Conservation (phyloP, 2,329 filamentous ascomycete species). For the Arthroderma uncinatum region DNA sequence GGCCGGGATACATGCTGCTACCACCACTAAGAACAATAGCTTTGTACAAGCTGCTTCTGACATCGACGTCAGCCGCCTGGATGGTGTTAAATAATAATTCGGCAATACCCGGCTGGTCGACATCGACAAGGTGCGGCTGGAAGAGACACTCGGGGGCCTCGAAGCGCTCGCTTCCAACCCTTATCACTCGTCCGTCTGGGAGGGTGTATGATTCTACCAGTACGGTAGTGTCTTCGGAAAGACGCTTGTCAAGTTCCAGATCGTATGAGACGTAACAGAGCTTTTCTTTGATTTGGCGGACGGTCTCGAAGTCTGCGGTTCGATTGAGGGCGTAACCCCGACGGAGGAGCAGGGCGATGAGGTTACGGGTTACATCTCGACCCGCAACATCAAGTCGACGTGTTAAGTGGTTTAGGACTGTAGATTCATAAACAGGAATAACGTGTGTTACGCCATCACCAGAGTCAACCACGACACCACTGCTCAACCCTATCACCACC, state of each 20-base stretch:
- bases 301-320: slow-evolving; percentile 97
- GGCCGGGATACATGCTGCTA: slow-evolving; percentile 96
- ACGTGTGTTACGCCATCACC: slow-evolving; percentile 98
- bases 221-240: slow-evolving; percentile 94
- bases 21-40: slow-evolving; percentile 93
- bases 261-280: slow-evolving; percentile 99
- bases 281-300: slow-evolving; percentile 99
- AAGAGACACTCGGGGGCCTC: slow-evolving; percentile 97
- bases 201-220: slow-evolving; percentile 96
- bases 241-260: slow-evolving; percentile 84
- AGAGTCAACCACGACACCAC: slow-evolving; percentile 95
- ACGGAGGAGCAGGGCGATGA: slow-evolving; percentile 86
- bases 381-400: slow-evolving; percentile 89
- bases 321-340: slow-evolving; percentile 94
- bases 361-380: slow-evolving; percentile 93
- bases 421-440: slow-evolving; percentile 95
- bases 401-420: slow-evolving; percentile 93
- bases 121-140: slow-evolving; percentile 95
- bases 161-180: slow-evolving; percentile 92
- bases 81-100: slow-evolving; percentile 99
- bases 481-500: slow-evolving; percentile 55
- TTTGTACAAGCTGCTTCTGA: slow-evolving; percentile 87
- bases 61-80: slow-evolving; percentile 88
- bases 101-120: slow-evolving; percentile 90
- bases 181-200: slow-evolving; percentile 89